phyloP scores from a whole-genome alignment of 768 basidiomycete genomes.

The Lentinus tigrinus region DNA sequence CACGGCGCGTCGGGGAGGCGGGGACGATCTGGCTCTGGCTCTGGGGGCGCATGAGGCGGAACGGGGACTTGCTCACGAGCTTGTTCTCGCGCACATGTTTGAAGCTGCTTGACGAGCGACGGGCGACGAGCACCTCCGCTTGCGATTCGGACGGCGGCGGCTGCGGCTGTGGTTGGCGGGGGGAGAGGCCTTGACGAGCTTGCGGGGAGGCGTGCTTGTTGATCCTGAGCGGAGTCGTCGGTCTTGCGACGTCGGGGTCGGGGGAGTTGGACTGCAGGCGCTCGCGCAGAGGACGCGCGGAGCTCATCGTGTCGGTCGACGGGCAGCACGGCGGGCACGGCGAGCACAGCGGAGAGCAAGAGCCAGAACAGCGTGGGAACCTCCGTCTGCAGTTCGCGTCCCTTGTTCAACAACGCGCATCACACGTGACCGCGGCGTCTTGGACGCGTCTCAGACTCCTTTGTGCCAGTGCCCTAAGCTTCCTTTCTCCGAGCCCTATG shows the following conservation, averaged over 20 bases:
- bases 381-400: not conserved
- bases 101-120: slow-evolving; percentile 76
- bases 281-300: slow-evolving; percentile 18
- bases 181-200: slow-evolving; percentile 35
- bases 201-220: slow-evolving; percentile 51
- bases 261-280: slow-evolving; percentile 21
- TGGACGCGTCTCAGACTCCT: not conserved
- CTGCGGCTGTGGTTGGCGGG: slow-evolving; percentile 26
- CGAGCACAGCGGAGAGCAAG: no score
- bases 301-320: slow-evolving; percentile 15
- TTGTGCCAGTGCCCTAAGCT: not conserved
- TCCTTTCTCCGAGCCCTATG: not conserved
- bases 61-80: slow-evolving; percentile 85
- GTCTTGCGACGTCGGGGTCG: slow-evolving; percentile 38
- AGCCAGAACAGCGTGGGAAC: slow-evolving; percentile 1
- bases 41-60: slow-evolving; percentile 66
- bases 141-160: slow-evolving; percentile 24
- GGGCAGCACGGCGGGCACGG: slow-evolving; percentile 1
- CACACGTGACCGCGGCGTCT: slow-evolving; percentile 16
- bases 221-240: slow-evolving; percentile 66
- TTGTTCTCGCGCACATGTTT: slow-evolving; percentile 74
- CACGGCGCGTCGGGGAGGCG: slow-evolving; percentile 43
- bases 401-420: slow-evolving; percentile 18
- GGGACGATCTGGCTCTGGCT: slow-evolving; percentile 23
- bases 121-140: slow-evolving; percentile 53